A percentile compares a stretch with the other conserved stretches of the same genome.
phyloP scores from a whole-genome alignment of 1,284 basidiomycete species.

The Vanrija pseudolonga region DNA sequence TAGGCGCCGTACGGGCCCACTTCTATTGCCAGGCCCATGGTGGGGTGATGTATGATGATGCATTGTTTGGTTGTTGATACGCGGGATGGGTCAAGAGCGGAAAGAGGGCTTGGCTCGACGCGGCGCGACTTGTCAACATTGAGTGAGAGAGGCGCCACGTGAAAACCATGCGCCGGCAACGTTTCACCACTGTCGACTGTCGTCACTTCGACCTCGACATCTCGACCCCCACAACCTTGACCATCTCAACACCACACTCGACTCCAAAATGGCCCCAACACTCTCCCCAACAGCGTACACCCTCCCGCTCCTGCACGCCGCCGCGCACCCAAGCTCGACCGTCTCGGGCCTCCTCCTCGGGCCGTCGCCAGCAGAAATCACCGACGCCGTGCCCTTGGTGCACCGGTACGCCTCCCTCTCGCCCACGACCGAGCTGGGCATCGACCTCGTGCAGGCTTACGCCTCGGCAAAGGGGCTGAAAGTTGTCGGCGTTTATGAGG shows the following conservation, averaged over 20 bases:
- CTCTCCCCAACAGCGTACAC: conserved; percentile 27
- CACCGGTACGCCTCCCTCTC: conserved; percentile 47
- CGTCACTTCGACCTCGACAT: too few relatives aligned
- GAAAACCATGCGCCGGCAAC: too few relatives aligned
- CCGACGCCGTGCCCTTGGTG: conserved; percentile 45
- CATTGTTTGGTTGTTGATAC: too few relatives aligned
- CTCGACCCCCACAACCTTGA: too few relatives aligned
- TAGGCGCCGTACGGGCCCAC: too few relatives aligned
- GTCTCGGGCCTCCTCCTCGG: conserved; percentile 48
- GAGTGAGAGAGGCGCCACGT: too few relatives aligned
- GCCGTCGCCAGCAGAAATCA: conserved; percentile 12
- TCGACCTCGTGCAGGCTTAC: conserved; percentile 38
- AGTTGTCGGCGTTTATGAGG: conserved; percentile 45
- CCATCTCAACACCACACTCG: background rate
- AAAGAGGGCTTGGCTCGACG: too few relatives aligned
- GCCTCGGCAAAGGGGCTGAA: conserved; percentile 12
- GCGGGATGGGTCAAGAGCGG: too few relatives aligned
- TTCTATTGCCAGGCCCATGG: too few relatives aligned
- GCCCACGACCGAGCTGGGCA: conserved; percentile 40
- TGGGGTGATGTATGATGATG: too few relatives aligned
- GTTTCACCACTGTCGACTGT: too few relatives aligned
- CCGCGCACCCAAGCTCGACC: conserved; percentile 38
- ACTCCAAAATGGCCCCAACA: conserved; percentile 9
- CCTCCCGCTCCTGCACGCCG: conserved; percentile 40
- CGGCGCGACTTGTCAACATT: too few relatives aligned